phyloP scores from a whole-genome alignment of 78 protist genomes.

The Isochrysis galbana region DNA sequence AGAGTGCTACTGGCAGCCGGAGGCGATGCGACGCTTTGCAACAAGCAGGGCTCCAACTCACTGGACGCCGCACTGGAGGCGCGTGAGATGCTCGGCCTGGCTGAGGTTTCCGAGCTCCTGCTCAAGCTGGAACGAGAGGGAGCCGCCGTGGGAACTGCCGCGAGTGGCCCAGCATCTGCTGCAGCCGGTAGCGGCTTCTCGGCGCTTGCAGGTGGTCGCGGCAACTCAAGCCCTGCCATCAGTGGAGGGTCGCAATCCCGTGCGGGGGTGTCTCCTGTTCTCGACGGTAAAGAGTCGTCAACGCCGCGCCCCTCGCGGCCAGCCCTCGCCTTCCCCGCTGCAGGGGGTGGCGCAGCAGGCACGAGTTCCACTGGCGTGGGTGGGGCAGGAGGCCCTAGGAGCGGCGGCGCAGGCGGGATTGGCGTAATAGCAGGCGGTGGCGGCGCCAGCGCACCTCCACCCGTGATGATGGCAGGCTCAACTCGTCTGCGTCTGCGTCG shows the following conservation, averaged over 20 bases:
- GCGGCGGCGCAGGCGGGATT: background rate
- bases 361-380: too few species aligned
- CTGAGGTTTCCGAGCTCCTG: background rate
- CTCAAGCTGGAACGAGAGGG: background rate
- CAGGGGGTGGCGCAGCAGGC: too few species aligned
- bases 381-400: background rate
- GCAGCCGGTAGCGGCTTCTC: too few species aligned
- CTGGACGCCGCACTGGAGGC: slow-evolving; percentile 13
- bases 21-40: background rate
- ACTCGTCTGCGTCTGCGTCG: background rate
- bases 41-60: background rate
- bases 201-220: too few species aligned
- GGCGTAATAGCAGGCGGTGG: background rate
- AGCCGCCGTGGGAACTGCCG: background rate
- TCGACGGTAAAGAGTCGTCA: too few species aligned
- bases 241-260: too few species aligned
- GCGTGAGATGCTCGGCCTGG: background rate
- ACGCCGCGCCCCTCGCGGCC: too few species aligned
- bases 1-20: background rate
- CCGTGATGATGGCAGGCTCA: background rate
- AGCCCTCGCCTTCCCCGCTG: too few species aligned
- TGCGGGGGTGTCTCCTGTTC: too few species aligned
- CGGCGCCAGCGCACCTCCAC: background rate
- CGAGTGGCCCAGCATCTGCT: too few species aligned
- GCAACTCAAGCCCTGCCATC: too few species aligned